These are phyloP conservation scores for Corymbia calophylla DNA, from an alignment of 441 rosid genomes.

Conservation along the genomic window DNA sequence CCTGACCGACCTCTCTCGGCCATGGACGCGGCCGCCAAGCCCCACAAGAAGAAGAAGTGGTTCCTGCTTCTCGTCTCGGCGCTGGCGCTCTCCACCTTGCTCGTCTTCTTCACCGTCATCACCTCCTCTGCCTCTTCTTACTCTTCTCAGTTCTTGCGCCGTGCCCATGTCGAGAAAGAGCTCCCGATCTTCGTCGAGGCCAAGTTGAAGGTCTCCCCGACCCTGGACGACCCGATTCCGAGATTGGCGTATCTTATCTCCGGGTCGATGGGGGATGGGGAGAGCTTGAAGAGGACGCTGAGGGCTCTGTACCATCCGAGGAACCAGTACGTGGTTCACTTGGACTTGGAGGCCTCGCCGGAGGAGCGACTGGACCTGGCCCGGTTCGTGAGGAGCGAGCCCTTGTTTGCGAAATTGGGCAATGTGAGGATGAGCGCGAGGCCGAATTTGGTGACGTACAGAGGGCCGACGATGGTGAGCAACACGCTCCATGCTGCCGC, in stretches of 20 bases:
- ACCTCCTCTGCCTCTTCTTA: conserved; percentile 12
- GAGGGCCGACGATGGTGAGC: conserved; percentile 64
- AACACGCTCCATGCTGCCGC: conserved; percentile 64
- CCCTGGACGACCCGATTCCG: conserved; percentile 23
- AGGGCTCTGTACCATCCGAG: conserved; percentile 62
- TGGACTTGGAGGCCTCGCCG: conserved; percentile 50
- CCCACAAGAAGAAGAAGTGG: conserved; percentile 39
- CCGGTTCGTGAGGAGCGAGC: conserved; percentile 31
- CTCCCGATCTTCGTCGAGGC: conserved; percentile 23
- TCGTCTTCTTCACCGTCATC: conserved; percentile 20
- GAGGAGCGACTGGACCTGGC: conserved; percentile 52
- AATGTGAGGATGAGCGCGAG: conserved; percentile 47
- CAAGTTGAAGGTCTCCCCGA: conserved; percentile 3
- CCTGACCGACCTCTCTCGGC: conserved; percentile 23
- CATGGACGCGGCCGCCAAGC: conserved; percentile 27
- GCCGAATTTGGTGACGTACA: conserved; percentile 59
- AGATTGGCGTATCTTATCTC: conserved; percentile 51
- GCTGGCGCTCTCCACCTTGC: conserved; percentile 30
- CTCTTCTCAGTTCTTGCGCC: conserved; percentile 13
- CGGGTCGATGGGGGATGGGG: conserved; percentile 52
- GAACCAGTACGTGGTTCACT: conserved; percentile 51
- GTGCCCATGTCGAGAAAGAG: neutral
- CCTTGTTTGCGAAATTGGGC: conserved; percentile 28
- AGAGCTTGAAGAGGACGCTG: conserved; percentile 50
- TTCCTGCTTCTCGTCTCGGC: conserved; percentile 23